Evolutionary conservation across 768 basidiomycete species (phyloP).

Genomic region (Russula foetens): DNA sequence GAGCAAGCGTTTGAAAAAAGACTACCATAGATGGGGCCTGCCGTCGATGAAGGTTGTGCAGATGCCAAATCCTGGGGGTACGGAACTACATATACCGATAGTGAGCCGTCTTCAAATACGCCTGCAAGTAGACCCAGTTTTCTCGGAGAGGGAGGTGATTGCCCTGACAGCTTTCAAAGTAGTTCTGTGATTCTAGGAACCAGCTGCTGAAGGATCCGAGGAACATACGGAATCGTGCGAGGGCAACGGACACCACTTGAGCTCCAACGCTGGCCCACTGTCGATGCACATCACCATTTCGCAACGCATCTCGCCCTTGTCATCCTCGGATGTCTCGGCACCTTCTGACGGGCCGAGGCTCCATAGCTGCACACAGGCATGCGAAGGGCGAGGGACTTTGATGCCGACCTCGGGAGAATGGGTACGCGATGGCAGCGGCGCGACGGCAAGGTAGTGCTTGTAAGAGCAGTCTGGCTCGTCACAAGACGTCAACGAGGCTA

Average conservation of each 20-base stretch:
- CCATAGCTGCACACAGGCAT: conserved; percentile 87
- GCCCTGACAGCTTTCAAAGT: background rate
- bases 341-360: conserved; percentile 30
- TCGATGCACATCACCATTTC: conserved; percentile 83
- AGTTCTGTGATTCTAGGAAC: background rate
- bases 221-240: conserved; percentile 51
- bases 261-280: conserved; percentile 66
- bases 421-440: conserved; percentile 56
- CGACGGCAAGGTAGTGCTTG: conserved; percentile 80
- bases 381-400: conserved; percentile 43
- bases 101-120: conserved; percentile 80
- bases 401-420: conserved; percentile 62
- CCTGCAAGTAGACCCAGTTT: conserved; percentile 83
- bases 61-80: conserved; percentile 51
- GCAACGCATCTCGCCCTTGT: conserved; percentile 52
- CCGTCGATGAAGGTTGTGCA: background rate
- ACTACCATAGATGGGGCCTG: conserved; percentile 13
- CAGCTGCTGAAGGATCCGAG: background rate
- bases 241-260: conserved; percentile 93
- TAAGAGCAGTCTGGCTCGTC: conserved; percentile 37
- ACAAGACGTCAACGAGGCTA: background rate
- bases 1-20: background rate
- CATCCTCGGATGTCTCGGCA: conserved; percentile 13
- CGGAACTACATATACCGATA: conserved; percentile 73
- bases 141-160: conserved; percentile 25